Percentiles rank a stretch among this genome's conserved stretches.
phyloP scores from a whole-genome alignment of 106 monocot genomes.

The Amphibolis antarctica region DNA sequence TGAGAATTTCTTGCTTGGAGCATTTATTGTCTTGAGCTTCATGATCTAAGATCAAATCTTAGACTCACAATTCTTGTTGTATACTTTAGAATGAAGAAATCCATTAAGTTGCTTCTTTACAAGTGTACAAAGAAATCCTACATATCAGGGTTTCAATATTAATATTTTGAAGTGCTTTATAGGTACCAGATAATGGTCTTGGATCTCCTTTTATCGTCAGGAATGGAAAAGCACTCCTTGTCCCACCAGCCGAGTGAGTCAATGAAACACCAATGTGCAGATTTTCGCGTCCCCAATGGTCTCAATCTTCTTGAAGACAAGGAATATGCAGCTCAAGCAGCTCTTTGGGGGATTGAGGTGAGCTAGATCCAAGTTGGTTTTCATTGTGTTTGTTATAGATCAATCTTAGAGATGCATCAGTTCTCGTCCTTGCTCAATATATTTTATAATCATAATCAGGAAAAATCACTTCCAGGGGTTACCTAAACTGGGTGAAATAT shows the following conservation, averaged over 20 bases:
- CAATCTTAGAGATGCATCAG: not conserved
- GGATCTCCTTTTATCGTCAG: slow-evolving; percentile 45
- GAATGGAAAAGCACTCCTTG: slow-evolving; percentile 4
- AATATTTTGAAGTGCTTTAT: slow-evolving; percentile 8
- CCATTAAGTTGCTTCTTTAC: no score
- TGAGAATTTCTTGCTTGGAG: no score
- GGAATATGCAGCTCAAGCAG: slow-evolving; percentile 82
- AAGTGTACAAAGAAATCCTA: not conserved
- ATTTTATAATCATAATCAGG: slow-evolving; percentile 9
- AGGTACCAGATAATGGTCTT: slow-evolving; percentile 84
- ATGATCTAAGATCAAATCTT: no score
- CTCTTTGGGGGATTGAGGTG: slow-evolving; percentile 97
- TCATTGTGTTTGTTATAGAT: not conserved
- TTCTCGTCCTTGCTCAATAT: not conserved
- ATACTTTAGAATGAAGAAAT: no score
- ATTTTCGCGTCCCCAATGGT: slow-evolving; percentile 69
- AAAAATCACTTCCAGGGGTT: slow-evolving; percentile 47
- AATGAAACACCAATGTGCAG: slow-evolving; percentile 17
- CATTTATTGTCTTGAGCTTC: no score
- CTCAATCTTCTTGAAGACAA: slow-evolving; percentile 46
- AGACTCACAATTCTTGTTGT: no score
- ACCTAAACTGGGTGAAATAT: slow-evolving; percentile 92
- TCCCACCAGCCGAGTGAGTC: slow-evolving; percentile 17
- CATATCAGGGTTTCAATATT: not conserved
- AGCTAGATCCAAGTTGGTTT: not conserved